Conservation (phyloP, 345 rosid genomes). For the Toxicodendron radicans region DNA sequence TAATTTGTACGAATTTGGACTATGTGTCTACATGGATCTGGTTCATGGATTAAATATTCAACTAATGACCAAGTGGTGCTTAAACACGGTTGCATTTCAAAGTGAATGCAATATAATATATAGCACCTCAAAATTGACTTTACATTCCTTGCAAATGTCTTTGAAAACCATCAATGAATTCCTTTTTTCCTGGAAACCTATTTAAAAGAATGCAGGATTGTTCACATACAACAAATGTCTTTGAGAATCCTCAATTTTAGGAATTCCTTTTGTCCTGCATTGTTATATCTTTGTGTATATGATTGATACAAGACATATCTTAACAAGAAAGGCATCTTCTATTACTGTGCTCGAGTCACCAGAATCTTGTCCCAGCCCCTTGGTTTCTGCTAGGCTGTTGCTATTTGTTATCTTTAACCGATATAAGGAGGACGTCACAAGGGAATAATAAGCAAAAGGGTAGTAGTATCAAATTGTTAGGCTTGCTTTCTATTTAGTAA, state of each 20-base stretch:
- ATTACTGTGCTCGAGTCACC: background rate
- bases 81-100: background rate
- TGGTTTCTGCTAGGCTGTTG: background rate
- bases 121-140: conserved; percentile 1
- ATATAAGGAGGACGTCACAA: background rate
- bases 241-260: background rate
- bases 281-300: background rate
- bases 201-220: background rate
- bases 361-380: background rate
- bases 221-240: background rate
- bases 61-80: background rate
- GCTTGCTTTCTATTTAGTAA: too few species aligned
- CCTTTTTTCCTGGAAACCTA: background rate
- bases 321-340: background rate
- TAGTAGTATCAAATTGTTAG: background rate
- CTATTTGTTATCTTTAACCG: background rate
- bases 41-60: conserved; percentile 1
- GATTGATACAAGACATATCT: background rate
- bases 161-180: too few species aligned
- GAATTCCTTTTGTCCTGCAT: background rate
- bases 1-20: background rate
- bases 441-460: background rate
- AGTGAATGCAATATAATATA: background rate
- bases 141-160: background rate
- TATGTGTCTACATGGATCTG: background rate